These are phyloP conservation scores for Alternaria ventricosa DNA, from an alignment of 2,329 filamentous ascomycete genomes.

Conservation along the genomic window DNA sequence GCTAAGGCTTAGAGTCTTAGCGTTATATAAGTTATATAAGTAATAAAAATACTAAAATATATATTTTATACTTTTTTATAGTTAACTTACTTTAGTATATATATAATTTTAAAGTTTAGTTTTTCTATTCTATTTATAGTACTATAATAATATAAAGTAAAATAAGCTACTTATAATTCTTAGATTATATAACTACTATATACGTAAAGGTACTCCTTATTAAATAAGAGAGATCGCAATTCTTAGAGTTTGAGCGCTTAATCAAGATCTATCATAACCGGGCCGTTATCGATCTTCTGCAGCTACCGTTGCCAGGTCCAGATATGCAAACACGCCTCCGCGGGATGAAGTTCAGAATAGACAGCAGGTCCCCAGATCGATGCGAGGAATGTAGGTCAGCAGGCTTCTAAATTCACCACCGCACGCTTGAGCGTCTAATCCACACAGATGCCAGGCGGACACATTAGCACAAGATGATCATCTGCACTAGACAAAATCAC, in stretches of 20 bases:
- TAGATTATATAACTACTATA: too few relatives aligned
- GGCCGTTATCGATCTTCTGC: not conserved
- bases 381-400: not conserved
- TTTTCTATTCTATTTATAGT: too few relatives aligned
- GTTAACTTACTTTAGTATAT: too few relatives aligned
- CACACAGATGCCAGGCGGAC: not conserved
- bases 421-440: not conserved
- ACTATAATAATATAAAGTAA: not conserved
- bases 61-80: too few relatives aligned
- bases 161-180: not conserved
- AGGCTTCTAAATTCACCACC: not conserved
- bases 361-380: not conserved
- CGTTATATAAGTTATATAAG: too few relatives aligned
- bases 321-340: too few relatives aligned
- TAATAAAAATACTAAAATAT: too few relatives aligned
- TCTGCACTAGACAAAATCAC: not conserved
- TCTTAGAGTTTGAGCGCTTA: not conserved
- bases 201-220: too few relatives aligned
- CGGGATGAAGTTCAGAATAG: not conserved
- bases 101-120: too few relatives aligned
- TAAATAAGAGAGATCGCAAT: too few relatives aligned
- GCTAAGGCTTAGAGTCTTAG: too few relatives aligned
- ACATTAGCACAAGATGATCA: rapidly evolving
- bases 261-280: not conserved
- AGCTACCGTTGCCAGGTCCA: rapidly evolving